Evolutionary conservation across 345 rosid genomes (phyloP), one percentile per base, ranked within the genome.

Genomic region (Populus ilicifolia): DNA sequence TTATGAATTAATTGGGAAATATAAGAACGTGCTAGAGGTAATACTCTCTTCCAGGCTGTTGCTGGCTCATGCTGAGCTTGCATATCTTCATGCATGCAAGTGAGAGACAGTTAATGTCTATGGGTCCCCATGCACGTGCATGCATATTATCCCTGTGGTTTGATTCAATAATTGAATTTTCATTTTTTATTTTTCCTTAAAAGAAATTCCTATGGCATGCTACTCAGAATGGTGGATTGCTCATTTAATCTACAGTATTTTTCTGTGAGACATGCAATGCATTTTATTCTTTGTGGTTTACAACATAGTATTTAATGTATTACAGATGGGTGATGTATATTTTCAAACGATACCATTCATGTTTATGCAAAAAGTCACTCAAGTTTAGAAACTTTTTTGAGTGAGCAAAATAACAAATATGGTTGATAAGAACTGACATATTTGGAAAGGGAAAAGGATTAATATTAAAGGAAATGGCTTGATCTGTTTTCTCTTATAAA

Each of bases 21-120:
- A 84, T 83, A 82, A 90, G 86, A 81, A 80, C 70, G 83, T 86
- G 35, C 84, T 93, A 76, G 91, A 92, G 99, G 99, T 96, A 90
- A 85, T 23, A 14, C 16, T 63, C 25, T 69, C 16, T 62, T 35
- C 71, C 33, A 6, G 16, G 35, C 54, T 69, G 39, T 69, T 67
- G 36, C 18, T 25, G 21, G 27, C 68, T 27, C 23, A 66, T 52
- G 2, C 27, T 16, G 33, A 41, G 46, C 35, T 4, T 36, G 23
- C 21, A 21, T 38, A 18, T 41, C 5, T 0, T 20, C 21, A 5
- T 43, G 25, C 18, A 27, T 50, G 50, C 54, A 25, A 65, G 70
- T 14, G 50, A 46, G 38, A 62, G 54, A 35, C 23, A 39, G 14
- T 43, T 18, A 63, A 43, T 73, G 65, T 46, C 43, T 2, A 5